Evolutionary conservation across 2,329 filamentous ascomycete species (phyloP).

Genomic region (Fusarium palustre): DNA sequence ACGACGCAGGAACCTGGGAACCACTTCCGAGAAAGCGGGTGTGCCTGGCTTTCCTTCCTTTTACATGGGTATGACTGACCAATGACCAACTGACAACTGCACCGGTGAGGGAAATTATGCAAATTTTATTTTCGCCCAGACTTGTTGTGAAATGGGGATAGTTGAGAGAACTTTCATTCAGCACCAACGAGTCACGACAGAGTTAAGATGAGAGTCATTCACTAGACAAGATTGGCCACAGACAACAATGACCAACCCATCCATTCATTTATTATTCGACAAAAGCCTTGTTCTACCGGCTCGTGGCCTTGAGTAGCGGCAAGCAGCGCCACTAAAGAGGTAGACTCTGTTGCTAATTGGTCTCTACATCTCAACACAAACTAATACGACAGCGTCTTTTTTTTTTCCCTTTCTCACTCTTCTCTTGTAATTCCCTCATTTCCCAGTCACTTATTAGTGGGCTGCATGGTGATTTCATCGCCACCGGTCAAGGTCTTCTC

Average conservation of each 20-base stretch:
- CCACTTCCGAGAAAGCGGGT: constrained; percentile 31
- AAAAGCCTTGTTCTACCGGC: constrained; percentile 14
- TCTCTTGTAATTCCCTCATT: constrained; percentile 39
- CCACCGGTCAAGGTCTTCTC: constrained; percentile 15
- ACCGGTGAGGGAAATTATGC: constrained; percentile 45
- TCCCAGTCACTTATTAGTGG: constrained; percentile 20
- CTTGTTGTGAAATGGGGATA: constrained; percentile 26
- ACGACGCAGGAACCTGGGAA: constrained; percentile 47
- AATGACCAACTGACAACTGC: constrained; percentile 13
- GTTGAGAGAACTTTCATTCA: neutral
- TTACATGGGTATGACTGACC: neutral
- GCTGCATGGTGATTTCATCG: constrained; percentile 34
- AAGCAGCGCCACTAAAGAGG: constrained; percentile 20
- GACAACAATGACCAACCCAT: constrained; percentile 9
- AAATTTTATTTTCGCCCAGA: constrained; percentile 45
- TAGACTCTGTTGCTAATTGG: constrained; percentile 2
- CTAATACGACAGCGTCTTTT: constrained; percentile 16
- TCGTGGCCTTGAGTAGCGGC: constrained; percentile 19
- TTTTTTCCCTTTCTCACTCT: constrained; percentile 5
- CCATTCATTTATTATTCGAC: neutral
- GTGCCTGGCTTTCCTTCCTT: constrained; percentile 20
- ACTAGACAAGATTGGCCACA: constrained; percentile 24
- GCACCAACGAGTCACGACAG: constrained; percentile 8
- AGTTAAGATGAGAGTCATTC: constrained; percentile 8
- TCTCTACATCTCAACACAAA: neutral